These are phyloP conservation scores for Alternaria arbusti DNA, from an alignment of 2,329 filamentous ascomycete genomes.

Conservation along the genomic window DNA sequence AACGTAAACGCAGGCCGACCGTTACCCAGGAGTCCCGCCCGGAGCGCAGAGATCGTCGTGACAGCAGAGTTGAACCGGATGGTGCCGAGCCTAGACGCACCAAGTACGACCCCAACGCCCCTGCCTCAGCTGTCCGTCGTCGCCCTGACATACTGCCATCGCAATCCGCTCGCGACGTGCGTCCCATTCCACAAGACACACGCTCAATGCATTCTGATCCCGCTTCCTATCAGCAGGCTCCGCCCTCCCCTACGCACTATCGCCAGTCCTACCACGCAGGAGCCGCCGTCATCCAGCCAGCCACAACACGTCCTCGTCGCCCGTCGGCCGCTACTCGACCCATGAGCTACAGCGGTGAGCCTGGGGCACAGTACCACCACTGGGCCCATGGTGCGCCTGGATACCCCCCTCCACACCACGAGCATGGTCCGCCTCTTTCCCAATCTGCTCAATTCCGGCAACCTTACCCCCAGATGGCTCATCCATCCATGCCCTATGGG, in stretches of 20 bases:
- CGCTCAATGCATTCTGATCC: conserved; percentile 43
- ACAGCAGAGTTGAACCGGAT: conserved; percentile 23
- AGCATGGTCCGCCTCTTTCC: conserved; percentile 42
- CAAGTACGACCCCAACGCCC: conserved; percentile 28
- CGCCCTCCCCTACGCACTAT: conserved; percentile 37
- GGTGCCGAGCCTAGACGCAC: conserved; percentile 47
- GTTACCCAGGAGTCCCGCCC: conserved; percentile 11
- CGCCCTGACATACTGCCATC: conserved; percentile 26
- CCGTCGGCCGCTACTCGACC: conserved; percentile 37
- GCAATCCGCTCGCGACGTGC: conserved; percentile 40
- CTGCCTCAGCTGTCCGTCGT: conserved; percentile 14
- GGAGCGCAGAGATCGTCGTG: conserved; percentile 16
- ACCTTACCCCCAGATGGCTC: conserved; percentile 9
- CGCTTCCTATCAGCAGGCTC: conserved; percentile 28
- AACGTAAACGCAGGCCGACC: not conserved
- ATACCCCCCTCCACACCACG: conserved; percentile 32
- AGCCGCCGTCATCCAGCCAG: conserved; percentile 38
- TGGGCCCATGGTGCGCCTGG: conserved; percentile 29
- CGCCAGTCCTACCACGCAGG: conserved; percentile 33
- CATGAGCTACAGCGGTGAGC: conserved; percentile 41
- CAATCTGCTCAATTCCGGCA: conserved; percentile 36
- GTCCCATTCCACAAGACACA: conserved; percentile 27
- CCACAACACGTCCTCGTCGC: conserved; percentile 32
- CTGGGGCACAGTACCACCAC: conserved; percentile 17
- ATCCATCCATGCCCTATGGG: too few species aligned